A percentile compares a stretch with the other conserved stretches of the same genome.
These are phyloP conservation scores for Claviceps sorghi DNA, from an alignment of 2,329 filamentous ascomycete genomes.

Conservation along the genomic window DNA sequence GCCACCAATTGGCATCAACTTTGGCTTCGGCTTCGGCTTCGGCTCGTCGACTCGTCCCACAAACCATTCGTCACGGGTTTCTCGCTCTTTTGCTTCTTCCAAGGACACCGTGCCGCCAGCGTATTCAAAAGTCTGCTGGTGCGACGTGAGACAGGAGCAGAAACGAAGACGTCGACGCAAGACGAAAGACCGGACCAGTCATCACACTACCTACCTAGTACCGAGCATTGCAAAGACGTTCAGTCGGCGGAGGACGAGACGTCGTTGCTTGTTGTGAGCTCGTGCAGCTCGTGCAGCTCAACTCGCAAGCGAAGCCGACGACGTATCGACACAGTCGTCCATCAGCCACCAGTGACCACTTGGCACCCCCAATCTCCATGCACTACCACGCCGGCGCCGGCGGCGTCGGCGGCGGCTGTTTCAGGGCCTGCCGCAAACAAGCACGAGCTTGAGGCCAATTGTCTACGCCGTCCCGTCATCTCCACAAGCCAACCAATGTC, in stretches of 20 bases:
- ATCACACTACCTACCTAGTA: not conserved
- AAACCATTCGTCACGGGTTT: too few species aligned
- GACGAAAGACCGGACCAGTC: not conserved
- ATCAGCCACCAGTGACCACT: not conserved
- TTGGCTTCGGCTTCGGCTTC: too few species aligned
- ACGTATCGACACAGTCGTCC: not conserved
- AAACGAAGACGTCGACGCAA: too few species aligned
- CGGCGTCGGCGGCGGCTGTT: conserved; percentile 7
- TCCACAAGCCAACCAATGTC: not conserved
- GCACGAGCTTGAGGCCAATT: too few species aligned
- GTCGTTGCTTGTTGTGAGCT: not conserved
- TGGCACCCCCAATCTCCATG: not conserved
- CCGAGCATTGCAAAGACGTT: not conserved
- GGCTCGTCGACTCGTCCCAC: not conserved
- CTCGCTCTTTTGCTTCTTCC: too few species aligned
- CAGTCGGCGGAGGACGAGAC: not conserved
- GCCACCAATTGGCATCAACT: too few species aligned
- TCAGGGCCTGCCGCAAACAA: conserved; percentile 3
- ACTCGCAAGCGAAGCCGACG: not conserved
- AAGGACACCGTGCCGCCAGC: too few species aligned
- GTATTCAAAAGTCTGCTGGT: too few species aligned
- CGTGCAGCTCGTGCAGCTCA: too few species aligned
- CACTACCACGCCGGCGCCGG: not conserved
- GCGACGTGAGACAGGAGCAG: too few species aligned
- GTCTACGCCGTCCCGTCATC: not conserved